These are phyloP conservation scores for Stipa capillata DNA, from an alignment of 176 grass and related monocot genomes.

Conservation along the genomic window DNA sequence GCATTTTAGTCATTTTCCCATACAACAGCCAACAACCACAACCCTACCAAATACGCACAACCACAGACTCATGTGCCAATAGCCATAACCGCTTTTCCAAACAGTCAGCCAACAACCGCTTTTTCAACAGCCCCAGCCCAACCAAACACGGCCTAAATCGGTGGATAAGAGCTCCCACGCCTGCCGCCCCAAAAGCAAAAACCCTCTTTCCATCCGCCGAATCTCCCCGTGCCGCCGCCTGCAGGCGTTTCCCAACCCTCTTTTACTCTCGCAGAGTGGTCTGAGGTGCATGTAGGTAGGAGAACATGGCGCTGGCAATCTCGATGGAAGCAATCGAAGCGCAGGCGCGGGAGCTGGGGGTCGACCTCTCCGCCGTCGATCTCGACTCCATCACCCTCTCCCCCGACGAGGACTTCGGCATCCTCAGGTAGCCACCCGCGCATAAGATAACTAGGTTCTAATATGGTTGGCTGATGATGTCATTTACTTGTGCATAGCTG, in stretches of 20 bases:
- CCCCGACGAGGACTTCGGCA: conserved; percentile 62
- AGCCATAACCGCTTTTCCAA: too few species aligned
- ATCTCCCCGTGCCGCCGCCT: neutral
- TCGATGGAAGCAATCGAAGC: conserved; percentile 57
- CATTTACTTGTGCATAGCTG: neutral
- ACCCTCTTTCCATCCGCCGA: neutral
- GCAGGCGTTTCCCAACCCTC: neutral
- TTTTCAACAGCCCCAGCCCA: too few species aligned
- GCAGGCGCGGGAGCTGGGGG: conserved; percentile 28
- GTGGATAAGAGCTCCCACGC: too few species aligned
- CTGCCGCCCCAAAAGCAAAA: too few species aligned
- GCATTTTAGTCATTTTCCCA: too few species aligned
- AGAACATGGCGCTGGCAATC: conserved; percentile 48
- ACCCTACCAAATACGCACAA: too few species aligned
- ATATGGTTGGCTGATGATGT: neutral
- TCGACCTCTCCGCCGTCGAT: conserved; percentile 64
- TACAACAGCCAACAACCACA: too few species aligned
- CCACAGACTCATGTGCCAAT: too few species aligned
- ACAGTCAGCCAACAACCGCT: too few species aligned
- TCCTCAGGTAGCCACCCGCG: conserved; percentile 41
- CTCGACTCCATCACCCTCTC: conserved; percentile 58
- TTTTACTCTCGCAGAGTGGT: neutral
- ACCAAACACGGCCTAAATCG: too few species aligned
- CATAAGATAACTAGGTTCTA: too few species aligned
- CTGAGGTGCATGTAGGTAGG: conserved; percentile 15